Base-by-base conservation (phyloP, 768 basidiomycete genomes). In the Pleurotus citrinopileatus region DNA sequence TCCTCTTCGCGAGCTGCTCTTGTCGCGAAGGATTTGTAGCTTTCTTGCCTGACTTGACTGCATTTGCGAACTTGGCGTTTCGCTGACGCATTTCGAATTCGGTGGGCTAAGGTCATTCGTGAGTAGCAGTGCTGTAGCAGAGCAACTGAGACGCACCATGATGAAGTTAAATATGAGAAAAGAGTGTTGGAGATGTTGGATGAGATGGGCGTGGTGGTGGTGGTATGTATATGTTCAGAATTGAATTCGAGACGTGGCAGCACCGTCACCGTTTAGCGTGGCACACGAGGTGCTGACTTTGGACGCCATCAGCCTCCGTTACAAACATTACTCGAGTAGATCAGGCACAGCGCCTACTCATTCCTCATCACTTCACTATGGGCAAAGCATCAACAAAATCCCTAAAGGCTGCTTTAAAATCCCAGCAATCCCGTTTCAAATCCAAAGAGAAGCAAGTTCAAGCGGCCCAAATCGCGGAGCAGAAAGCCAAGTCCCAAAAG, bases 51-150 rank as follows among this genome's bases (percentile, higher is more conserved):
- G 80, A 69, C 58, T 81, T 82, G 58, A 82, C 85, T 57, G 84
- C 83, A 56, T 77, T 82, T 36, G 86, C 87, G 70, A 94, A 94
- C 71, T 91, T 86, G 54, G 78, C 79, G 68, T 92, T 94, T 68
- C 83, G 82, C 63, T 84, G 82, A 61, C 88, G 85, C 71, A 91
- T 78, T 63, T 92, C 90, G 66, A 89, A 91, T 75, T 88, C 82
- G 52, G 86, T 89, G 51, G 89, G 89, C 88, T 91, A 62, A n/a
- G n/a, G n/a, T n/a, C n/a, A n/a, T n/a, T n/a, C n/a, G n/a, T n/a
- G n/a, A n/a, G n/a, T 6, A 13, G 32, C 15, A 27, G 25, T 13
- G 22, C 40, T 20, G 38, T 29, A 57, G 43, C 26, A n/a, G 8
- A 12, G 4, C 17, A 32, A 52, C 13, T 28, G 7, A 17, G 50